A percentile compares a stretch with the other conserved stretches of the same genome.
Evolutionary conservation across 331 rosid species (phyloP).

Genomic region (Stylosanthes scabra): DNA sequence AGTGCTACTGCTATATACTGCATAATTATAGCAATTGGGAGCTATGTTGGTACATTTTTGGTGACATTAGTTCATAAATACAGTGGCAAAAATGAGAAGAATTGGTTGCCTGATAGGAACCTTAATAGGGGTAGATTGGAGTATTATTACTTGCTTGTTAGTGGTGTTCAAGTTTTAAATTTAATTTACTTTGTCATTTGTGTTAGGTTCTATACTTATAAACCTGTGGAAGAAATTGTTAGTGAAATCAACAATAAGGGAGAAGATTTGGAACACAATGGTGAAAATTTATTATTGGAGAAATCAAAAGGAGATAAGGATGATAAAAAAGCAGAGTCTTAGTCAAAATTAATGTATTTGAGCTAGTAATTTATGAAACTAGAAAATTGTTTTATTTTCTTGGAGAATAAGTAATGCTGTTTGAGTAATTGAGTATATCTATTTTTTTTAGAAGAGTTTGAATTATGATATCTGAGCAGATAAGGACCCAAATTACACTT

Average conservation of each 20-base stretch:
- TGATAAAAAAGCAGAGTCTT: background rate
- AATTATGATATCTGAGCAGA: background rate
- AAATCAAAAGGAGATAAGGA: slow-evolving; percentile 1
- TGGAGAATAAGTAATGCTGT: no score
- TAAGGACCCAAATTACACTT: slow-evolving; percentile 8
- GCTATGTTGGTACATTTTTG: slow-evolving; percentile 62
- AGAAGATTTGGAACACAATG: slow-evolving; percentile 41
- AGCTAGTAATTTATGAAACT: background rate
- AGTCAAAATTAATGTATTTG: background rate
- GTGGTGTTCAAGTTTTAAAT: slow-evolving; percentile 69
- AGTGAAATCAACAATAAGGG: slow-evolving; percentile 23
- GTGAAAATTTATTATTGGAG: background rate
- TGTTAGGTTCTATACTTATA: slow-evolving; percentile 60
- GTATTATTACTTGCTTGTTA: slow-evolving; percentile 64
- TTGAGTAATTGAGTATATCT: no score
- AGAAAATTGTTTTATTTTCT: background rate
- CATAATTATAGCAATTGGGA: slow-evolving; percentile 61
- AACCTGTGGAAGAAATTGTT: slow-evolving; percentile 65
- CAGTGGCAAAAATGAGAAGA: slow-evolving; percentile 45
- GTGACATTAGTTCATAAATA: slow-evolving; percentile 68
- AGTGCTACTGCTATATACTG: slow-evolving; percentile 68
- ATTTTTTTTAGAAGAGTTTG: no score
- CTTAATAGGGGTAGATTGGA: slow-evolving; percentile 76
- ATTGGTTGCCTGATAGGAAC: slow-evolving; percentile 88
- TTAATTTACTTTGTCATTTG: slow-evolving; percentile 64